Conservation (phyloP, 179 eudicot species). For the Drosera spatulata region DNA sequence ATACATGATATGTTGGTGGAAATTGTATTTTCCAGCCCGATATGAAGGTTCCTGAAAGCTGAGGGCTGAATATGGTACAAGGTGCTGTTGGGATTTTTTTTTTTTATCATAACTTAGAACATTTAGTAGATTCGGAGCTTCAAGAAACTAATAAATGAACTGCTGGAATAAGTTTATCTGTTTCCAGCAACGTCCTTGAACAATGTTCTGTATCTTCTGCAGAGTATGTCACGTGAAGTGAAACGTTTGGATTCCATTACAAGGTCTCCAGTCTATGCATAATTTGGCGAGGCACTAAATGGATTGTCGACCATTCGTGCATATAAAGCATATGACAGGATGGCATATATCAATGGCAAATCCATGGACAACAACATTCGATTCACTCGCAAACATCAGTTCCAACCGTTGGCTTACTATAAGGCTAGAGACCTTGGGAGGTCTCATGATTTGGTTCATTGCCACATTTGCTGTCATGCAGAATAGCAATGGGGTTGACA, state of each 20-base stretch:
- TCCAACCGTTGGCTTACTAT: slow-evolving; percentile 64
- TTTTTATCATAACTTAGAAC: no score
- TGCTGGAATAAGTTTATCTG: no score
- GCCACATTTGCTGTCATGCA: slow-evolving; percentile 71
- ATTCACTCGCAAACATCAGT: slow-evolving; percentile 38
- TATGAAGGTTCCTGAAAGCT: no score
- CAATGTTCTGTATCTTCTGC: slow-evolving; percentile 9
- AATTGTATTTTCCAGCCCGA: no score
- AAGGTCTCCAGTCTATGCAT: slow-evolving; percentile 67
- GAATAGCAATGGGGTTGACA: slow-evolving; percentile 28
- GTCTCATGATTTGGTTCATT: slow-evolving; percentile 62
- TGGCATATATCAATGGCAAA: slow-evolving; percentile 46
- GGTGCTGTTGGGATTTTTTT: no score
- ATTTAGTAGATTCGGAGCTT: no score
- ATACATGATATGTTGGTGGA: no score
- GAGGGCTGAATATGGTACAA: no score
- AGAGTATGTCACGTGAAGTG: slow-evolving; percentile 61
- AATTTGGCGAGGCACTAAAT: slow-evolving; percentile 61
- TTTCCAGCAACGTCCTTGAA: no score
- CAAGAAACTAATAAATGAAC: no score
- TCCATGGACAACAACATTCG: slow-evolving; percentile 63
- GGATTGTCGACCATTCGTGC: slow-evolving; percentile 66
- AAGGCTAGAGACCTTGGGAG: slow-evolving; percentile 53
- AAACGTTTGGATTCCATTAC: slow-evolving; percentile 64
- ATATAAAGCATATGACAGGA: slow-evolving; percentile 54